These are phyloP conservation scores for Megacollybia marginata DNA, from an alignment of 768 basidiomycete genomes.

Conservation along the genomic window DNA sequence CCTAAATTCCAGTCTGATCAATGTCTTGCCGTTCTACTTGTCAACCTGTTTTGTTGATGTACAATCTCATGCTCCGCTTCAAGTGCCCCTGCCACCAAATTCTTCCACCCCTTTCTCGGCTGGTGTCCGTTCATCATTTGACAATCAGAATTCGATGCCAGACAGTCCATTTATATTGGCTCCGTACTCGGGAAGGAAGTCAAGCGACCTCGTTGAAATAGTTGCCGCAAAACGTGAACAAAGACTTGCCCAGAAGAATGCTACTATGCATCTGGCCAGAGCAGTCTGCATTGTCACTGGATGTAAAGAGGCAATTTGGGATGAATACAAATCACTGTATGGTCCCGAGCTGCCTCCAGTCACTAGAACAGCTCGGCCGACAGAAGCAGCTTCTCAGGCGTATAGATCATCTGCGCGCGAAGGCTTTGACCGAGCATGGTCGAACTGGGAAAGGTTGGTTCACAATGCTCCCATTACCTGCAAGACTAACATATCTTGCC, in stretches of 20 bases:
- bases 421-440: slow-evolving; percentile 62
- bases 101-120: slow-evolving; percentile 14
- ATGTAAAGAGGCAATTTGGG: slow-evolving; percentile 68
- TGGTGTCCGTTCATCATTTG: neutral
- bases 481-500: slow-evolving; percentile 5
- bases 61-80: slow-evolving; percentile 37
- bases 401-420: slow-evolving; percentile 33
- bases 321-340: slow-evolving; percentile 48
- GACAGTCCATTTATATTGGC: neutral
- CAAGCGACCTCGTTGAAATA: neutral
- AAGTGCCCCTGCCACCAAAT: slow-evolving; percentile 50
- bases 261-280: slow-evolving; percentile 61
- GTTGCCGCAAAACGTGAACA: neutral
- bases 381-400: slow-evolving; percentile 12
- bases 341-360: slow-evolving; percentile 31
- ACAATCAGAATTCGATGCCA: neutral
- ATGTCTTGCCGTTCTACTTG: slow-evolving; percentile 63
- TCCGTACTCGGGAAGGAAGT: neutral
- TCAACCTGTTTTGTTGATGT: slow-evolving; percentile 49
- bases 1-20: slow-evolving; percentile 43
- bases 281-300: slow-evolving; percentile 47
- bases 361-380: slow-evolving; percentile 25
- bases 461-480: slow-evolving; percentile 1
- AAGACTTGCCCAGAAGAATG: slow-evolving; percentile 21
- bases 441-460: slow-evolving; percentile 62